Evolutionary conservation across 2,329 filamentous ascomycete genomes (phyloP).

Genomic region (Ascochyta clinopodiicola): DNA sequence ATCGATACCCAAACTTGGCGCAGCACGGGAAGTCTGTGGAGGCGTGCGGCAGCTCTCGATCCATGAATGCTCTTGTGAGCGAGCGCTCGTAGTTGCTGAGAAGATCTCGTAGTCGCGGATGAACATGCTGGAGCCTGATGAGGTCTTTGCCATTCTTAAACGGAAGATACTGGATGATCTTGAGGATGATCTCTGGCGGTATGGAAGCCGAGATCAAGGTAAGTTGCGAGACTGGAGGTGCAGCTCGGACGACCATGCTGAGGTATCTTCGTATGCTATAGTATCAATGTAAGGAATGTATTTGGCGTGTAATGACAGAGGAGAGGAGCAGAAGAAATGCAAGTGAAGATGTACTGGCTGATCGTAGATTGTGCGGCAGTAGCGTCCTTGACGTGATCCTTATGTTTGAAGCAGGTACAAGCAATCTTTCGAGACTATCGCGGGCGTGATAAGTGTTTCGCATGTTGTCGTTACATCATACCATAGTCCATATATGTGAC

Average conservation of each 20-base stretch:
- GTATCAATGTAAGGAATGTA: not conserved
- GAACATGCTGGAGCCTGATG: conserved; percentile 22
- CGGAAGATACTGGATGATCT: conserved; percentile 33
- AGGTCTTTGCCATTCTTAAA: conserved; percentile 33
- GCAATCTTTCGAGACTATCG: not conserved
- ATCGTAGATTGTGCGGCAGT: conserved; percentile 1
- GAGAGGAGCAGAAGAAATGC: too few relatives aligned
- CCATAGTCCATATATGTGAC: conserved; percentile 16
- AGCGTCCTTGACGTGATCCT: conserved; percentile 6
- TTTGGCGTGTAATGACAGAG: not conserved
- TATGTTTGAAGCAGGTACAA: not conserved
- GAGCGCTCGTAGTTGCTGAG: conserved; percentile 37
- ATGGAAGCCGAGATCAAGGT: conserved; percentile 25
- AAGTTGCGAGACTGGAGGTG: conserved; percentile 7
- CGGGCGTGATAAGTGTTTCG: not conserved
- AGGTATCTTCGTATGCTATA: not conserved
- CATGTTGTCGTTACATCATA: not conserved
- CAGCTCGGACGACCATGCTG: conserved; percentile 16
- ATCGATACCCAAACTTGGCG: conserved; percentile 22
- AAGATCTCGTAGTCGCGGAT: conserved; percentile 27
- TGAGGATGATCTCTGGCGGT: conserved; percentile 38
- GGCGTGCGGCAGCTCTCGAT: conserved; percentile 37
- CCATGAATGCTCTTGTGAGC: conserved; percentile 30
- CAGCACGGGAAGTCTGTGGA: conserved; percentile 34
- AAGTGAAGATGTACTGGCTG: not conserved